A percentile compares a stretch with the other conserved stretches of the same genome.
Conservation (phyloP, 441 rosid genomes). For the Melastoma candidum region DNA sequence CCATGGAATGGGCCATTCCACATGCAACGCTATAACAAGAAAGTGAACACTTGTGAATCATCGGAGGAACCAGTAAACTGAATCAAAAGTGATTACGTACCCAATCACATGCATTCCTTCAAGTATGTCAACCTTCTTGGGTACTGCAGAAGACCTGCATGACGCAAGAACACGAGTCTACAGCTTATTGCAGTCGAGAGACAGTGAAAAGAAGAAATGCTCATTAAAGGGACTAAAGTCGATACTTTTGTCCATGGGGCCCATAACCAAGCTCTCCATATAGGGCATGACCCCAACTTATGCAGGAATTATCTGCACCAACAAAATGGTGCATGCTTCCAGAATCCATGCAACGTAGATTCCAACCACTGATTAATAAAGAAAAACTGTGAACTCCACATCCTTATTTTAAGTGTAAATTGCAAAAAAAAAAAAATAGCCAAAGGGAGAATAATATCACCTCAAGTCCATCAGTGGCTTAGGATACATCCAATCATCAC, state of each 20-base stretch:
- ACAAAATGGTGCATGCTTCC: conserved; percentile 96
- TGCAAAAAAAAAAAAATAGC: neutral
- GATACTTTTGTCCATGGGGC: conserved; percentile 81
- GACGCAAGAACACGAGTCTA: conserved; percentile 13
- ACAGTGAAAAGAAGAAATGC: too few relatives aligned
- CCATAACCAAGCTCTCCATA: conserved; percentile 96
- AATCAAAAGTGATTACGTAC: conserved; percentile 27
- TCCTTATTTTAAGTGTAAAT: neutral
- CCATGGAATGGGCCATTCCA: conserved; percentile 78
- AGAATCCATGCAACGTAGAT: conserved; percentile 92
- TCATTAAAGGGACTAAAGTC: neutral
- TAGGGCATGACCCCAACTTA: conserved; percentile 93
- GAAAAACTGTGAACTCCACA: neutral
- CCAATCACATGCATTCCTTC: conserved; percentile 90
- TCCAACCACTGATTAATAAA: conserved; percentile 71
- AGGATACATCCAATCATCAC: conserved; percentile 99
- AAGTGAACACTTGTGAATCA: neutral
- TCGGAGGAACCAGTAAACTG: neutral
- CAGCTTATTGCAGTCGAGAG: neutral
- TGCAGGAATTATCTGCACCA: conserved; percentile 95
- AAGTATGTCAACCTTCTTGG: conserved; percentile 82
- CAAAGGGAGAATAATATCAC: conserved; percentile 27
- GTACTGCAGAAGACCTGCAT: conserved; percentile 76
- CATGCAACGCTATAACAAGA: conserved; percentile 63
- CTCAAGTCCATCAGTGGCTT: conserved; percentile 98